Percentiles rank a stretch among this genome's conserved stretches.
Conservation (phyloP, 2,329 filamentous ascomycete genomes). For the Amesomyces nigricolor region DNA sequence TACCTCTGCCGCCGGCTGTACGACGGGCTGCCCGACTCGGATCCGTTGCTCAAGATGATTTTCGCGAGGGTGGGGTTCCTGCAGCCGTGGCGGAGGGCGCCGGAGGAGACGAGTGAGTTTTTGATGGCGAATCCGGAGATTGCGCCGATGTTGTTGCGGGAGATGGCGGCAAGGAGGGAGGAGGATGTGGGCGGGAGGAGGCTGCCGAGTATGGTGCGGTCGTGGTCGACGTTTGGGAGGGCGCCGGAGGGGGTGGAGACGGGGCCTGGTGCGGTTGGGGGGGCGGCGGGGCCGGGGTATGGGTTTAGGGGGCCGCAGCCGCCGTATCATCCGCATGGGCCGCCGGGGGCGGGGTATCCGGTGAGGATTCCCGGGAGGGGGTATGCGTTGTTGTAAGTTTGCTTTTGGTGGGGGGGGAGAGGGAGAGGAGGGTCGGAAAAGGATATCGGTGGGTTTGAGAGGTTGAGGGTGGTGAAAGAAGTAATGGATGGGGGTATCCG, state of each 20-base stretch:
- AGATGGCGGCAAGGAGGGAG: constrained; percentile 41
- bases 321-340: too few species aligned
- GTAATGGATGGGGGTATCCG: too few species aligned
- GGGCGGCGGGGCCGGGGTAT: background rate
- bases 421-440: too few species aligned
- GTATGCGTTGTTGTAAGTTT: background rate
- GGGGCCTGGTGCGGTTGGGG: background rate
- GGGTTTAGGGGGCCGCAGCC: too few species aligned
- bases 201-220: constrained; percentile 42
- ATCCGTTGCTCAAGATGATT: constrained; percentile 43
- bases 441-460: too few species aligned
- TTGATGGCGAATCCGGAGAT: constrained; percentile 42
- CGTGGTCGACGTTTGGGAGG: constrained; percentile 10
- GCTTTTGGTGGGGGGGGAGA: too few species aligned
- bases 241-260: background rate
- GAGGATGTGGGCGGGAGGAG: constrained; percentile 32
- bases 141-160: constrained; percentile 41
- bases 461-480: too few species aligned
- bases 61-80: constrained; percentile 46
- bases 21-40: constrained; percentile 38
- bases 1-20: constrained; percentile 40
- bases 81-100: constrained; percentile 40
- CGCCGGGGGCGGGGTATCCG: background rate
- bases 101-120: constrained; percentile 39
- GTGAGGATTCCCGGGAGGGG: background rate